These are phyloP conservation scores for Oryza coarctata DNA, from an alignment of 176 grass and related monocot species.

Conservation along the genomic window DNA sequence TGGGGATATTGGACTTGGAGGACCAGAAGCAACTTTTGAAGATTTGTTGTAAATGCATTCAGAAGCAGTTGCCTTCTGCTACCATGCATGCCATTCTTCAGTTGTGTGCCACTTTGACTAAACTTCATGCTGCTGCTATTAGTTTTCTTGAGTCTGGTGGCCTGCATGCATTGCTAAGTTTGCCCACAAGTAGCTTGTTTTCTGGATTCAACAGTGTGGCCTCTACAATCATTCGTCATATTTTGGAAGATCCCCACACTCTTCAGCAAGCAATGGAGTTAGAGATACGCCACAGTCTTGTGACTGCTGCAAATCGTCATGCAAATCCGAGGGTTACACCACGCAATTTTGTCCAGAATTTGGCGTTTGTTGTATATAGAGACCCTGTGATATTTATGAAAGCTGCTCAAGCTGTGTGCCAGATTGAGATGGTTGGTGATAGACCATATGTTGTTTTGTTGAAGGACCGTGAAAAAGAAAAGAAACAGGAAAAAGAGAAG, in stretches of 20 bases:
- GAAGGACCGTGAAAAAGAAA: slow-evolving; percentile 94
- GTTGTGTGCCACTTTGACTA: slow-evolving; percentile 85
- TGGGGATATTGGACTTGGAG: slow-evolving; percentile 60
- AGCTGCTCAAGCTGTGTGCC: slow-evolving; percentile 91
- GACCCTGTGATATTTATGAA: slow-evolving; percentile 90
- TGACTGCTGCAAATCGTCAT: slow-evolving; percentile 78
- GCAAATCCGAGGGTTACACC: slow-evolving; percentile 80
- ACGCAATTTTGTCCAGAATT: slow-evolving; percentile 87
- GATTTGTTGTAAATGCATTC: slow-evolving; percentile 89
- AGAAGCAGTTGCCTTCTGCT: slow-evolving; percentile 69
- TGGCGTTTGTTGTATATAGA: slow-evolving; percentile 81
- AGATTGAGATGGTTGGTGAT: slow-evolving; percentile 96
- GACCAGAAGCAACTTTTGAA: slow-evolving; percentile 83
- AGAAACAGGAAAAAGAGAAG: slow-evolving; percentile 84
- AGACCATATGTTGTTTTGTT: slow-evolving; percentile 84
- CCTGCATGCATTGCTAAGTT: slow-evolving; percentile 66
- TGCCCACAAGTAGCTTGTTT: slow-evolving; percentile 84
- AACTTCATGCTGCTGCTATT: slow-evolving; percentile 73
- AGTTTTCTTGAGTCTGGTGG: slow-evolving; percentile 86
- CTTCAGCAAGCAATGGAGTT: slow-evolving; percentile 99
- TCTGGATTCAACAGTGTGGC: slow-evolving; percentile 92
- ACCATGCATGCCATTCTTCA: slow-evolving; percentile 94
- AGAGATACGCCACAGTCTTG: slow-evolving; percentile 91
- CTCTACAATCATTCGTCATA: slow-evolving; percentile 91
- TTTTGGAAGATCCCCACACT: slow-evolving; percentile 95